Evolutionary conservation across 768 basidiomycete species (phyloP).

Genomic region (Infundibulicybe gibba): DNA sequence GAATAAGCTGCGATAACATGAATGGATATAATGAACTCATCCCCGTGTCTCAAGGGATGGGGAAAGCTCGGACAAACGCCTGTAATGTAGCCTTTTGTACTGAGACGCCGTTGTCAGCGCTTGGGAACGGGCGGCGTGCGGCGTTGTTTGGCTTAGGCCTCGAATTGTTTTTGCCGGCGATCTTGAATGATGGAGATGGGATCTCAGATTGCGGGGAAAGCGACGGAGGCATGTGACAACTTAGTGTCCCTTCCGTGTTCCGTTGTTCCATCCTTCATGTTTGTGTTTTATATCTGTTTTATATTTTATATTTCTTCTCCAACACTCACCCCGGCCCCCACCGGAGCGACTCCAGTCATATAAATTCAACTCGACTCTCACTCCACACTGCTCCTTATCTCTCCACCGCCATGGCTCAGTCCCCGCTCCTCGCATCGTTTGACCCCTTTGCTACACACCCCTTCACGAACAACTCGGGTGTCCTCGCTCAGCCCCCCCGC

Average conservation of each 20-base stretch:
- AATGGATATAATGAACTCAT: too few relatives aligned
- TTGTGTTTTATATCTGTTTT: neutral
- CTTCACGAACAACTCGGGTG: conserved; percentile 46
- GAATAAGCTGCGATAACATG: too few relatives aligned
- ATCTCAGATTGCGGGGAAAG: conserved; percentile 10
- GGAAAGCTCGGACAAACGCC: too few relatives aligned
- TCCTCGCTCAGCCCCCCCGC: conserved; percentile 35
- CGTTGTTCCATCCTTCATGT: neutral
- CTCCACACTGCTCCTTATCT: conserved; percentile 4
- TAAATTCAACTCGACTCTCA: neutral
- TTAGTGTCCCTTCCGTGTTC: neutral
- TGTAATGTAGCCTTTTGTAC: too few relatives aligned
- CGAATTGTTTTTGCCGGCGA: conserved; percentile 10
- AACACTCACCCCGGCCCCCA: neutral
- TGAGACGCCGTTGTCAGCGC: too few relatives aligned
- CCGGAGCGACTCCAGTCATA: neutral
- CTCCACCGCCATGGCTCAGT: conserved; percentile 23
- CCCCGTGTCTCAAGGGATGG: too few relatives aligned
- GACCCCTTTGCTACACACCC: conserved; percentile 58
- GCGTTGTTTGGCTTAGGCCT: neutral
- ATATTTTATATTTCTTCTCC: neutral
- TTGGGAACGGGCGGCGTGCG: too few relatives aligned
- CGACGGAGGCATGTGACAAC: neutral
- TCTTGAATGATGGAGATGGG: neutral
- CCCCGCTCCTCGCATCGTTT: conserved; percentile 40